Percentiles rank a stretch among this genome's conserved stretches.
Evolutionary conservation across 257 asterid species (phyloP).

Genomic region (Solanum pinnatisectum): DNA sequence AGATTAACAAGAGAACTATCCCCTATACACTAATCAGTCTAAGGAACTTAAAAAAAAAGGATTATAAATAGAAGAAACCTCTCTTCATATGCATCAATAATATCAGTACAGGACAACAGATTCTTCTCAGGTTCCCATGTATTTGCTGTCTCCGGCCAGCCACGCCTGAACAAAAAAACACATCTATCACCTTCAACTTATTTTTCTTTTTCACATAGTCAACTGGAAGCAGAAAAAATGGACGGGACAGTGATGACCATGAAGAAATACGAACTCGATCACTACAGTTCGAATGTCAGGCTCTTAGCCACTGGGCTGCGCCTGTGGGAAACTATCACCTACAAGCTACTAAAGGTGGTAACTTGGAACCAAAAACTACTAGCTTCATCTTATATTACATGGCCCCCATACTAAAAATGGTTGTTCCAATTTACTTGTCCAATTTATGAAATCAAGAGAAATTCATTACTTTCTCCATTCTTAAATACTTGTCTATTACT

Average conservation of each 20-base stretch:
- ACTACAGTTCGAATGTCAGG: not conserved
- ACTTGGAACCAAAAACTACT: not conserved
- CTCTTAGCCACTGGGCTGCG: not conserved
- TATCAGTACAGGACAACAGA: constrained; percentile 50
- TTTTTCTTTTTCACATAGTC: not conserved
- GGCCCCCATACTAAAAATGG: not conserved
- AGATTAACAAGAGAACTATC: not conserved
- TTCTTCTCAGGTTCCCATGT: constrained; percentile 93
- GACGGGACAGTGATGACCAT: not conserved
- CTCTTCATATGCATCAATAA: constrained; percentile 72
- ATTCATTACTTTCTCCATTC: not conserved
- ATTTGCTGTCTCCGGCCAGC: constrained; percentile 81
- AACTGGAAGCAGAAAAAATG: not conserved
- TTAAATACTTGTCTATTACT: not conserved
- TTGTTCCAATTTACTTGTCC: not conserved
- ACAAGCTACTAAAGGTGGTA: not conserved
- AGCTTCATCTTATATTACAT: not conserved
- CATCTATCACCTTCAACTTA: constrained; percentile 8
- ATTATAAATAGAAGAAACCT: constrained; percentile 32
- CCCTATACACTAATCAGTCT: not conserved
- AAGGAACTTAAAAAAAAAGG: constrained; percentile 3
- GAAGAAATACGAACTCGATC: not conserved
- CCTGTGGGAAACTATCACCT: not conserved
- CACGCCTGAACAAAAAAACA: constrained; percentile 54
- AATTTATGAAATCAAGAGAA: not conserved